phyloP scores from a whole-genome alignment of 139 green algal species.

The Mychonastes homosphaera region DNA sequence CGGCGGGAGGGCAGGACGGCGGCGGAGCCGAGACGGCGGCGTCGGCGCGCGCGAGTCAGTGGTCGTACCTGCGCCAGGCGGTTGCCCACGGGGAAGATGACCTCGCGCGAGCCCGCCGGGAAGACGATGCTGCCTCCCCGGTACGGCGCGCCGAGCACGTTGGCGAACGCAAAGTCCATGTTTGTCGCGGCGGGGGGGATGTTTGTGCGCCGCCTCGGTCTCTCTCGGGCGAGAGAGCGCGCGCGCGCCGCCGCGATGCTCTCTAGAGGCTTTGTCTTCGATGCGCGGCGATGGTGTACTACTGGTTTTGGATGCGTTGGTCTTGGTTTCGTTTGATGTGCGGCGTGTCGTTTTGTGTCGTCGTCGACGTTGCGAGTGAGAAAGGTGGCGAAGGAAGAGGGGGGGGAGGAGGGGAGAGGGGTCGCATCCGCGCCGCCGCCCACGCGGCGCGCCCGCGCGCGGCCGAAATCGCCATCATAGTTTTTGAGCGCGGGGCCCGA shows the following conservation, averaged over 20 bases:
- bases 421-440: too few relatives aligned
- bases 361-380: background rate
- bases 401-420: too few relatives aligned
- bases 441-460: too few relatives aligned
- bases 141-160: conserved; percentile 88
- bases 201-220: background rate
- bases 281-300: background rate
- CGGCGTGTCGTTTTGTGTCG: too few relatives aligned
- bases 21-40: background rate
- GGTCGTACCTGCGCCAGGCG: conserved; percentile 56
- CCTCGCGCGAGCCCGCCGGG: conserved; percentile 44
- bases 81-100: conserved; percentile 84
- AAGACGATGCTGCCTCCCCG: conserved; percentile 82
- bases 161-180: conserved; percentile 82
- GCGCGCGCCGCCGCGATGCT: background rate
- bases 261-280: background rate
- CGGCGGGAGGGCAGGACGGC: background rate
- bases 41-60: background rate
- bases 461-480: too few relatives aligned
- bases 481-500: too few relatives aligned
- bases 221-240: background rate
- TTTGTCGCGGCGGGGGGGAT: background rate
- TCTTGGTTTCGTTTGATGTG: too few relatives aligned
- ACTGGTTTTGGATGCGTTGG: too few relatives aligned
- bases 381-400: too few relatives aligned